phyloP scores from a whole-genome alignment of 1,139 yeast genomes.

The Taphrina flavorubra region DNA sequence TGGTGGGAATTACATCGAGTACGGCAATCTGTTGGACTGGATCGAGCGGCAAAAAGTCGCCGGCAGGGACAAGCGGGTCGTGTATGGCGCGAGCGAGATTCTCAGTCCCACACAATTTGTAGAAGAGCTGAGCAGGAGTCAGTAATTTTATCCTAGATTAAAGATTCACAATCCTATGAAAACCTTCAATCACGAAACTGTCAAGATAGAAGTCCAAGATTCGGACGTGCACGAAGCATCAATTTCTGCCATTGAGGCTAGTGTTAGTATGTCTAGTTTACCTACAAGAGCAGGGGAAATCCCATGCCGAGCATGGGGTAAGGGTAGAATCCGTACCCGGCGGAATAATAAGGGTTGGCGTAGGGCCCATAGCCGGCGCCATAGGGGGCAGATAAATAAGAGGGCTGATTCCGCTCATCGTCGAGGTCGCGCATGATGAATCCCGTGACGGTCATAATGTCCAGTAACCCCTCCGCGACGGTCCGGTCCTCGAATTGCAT shows the following conservation, averaged over 20 bases:
- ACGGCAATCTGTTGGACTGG: constrained; percentile 94
- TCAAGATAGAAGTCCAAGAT: too few relatives aligned
- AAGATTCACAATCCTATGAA: not conserved
- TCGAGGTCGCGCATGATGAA: constrained; percentile 28
- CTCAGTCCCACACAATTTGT: constrained; percentile 78
- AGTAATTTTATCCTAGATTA: not conserved
- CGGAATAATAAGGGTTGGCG: constrained; percentile 13
- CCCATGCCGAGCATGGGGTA: constrained; percentile 18
- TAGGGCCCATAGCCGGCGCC: constrained; percentile 30
- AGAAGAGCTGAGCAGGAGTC: constrained; percentile 63
- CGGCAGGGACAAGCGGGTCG: constrained; percentile 57
- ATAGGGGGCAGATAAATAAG: constrained; percentile 6
- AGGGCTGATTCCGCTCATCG: constrained; percentile 10
- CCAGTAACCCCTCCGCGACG: constrained; percentile 17
- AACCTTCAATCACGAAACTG: not conserved
- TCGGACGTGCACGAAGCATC: too few relatives aligned
- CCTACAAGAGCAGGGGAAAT: constrained; percentile 13
- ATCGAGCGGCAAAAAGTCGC: constrained; percentile 51
- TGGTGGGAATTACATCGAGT: constrained; percentile 93
- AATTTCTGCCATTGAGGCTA: too few relatives aligned
- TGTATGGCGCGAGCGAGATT: constrained; percentile 87
- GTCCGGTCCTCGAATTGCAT: constrained; percentile 21
- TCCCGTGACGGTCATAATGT: constrained; percentile 27
- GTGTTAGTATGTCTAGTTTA: too few relatives aligned
- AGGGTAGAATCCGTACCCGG: constrained; percentile 22